Evolutionary conservation across 345 rosid genomes (phyloP), one percentile per base, ranked within the genome.

Genomic region (Citrus sinensis): DNA sequence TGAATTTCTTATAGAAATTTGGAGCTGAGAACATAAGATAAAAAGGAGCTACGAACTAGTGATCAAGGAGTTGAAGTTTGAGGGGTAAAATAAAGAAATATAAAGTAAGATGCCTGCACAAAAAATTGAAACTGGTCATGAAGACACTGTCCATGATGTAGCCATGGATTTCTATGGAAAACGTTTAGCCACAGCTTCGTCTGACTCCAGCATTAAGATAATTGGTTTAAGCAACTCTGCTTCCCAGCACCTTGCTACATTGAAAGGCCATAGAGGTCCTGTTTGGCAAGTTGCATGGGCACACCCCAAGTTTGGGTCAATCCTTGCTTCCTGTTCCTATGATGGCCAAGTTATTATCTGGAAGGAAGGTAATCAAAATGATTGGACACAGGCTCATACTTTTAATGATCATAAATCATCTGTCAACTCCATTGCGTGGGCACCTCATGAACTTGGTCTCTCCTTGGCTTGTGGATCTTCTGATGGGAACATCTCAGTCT

Each of bases 101-200:
- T 35, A 9, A 35, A 42, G 25, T 35, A 79, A 79, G 59, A 79
- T 79, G 82, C 82, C 78, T 73, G 20, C 77, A 16, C 63, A 60
- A n/a, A 79, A 79, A 66, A 55, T 79, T 29, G 82, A 79, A 72
- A 65, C 77, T 27, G 82, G 77, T 66, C 82, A 79, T 46, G 66
- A 73, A 22, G 82, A 79, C 59, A 79, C 73, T 0, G 49, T 79
- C 42, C 78, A 79, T 55, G 82, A 73, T 73, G 82, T 73, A 55
- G 82, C 58, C 11, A 79, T 79, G 82, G 82, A 79, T 73, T 66
- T 66, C 73, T 79, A 79, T 59, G 82, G 82, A 29, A 79, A 79
- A 72, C 82, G 82, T 10, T 25, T 79, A 19, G 82, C 82, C 65
- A 72, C 78, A 2, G 82, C 82, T 20, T 79, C 78, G 2, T 72